Conservation (phyloP, 306 rosid species). For the Erythrophleum fordii region DNA sequence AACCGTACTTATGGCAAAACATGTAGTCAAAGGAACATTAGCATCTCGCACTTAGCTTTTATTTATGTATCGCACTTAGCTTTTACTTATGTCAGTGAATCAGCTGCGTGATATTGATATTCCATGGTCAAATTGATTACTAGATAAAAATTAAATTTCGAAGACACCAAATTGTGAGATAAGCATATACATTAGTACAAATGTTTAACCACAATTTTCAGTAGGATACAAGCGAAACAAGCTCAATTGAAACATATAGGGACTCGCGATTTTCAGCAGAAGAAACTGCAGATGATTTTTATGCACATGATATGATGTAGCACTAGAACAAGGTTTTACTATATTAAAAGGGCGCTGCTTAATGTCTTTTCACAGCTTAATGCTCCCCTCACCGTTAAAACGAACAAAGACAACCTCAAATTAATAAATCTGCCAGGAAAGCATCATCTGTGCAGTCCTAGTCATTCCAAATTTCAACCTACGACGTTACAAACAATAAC, state of each 20-base stretch:
- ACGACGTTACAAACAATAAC: not conserved
- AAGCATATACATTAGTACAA: no score
- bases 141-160: no score
- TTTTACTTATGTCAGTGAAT: no score
- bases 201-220: no score
- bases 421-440: not conserved
- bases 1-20: no score
- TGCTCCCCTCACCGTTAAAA: not conserved
- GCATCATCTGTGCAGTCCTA: not conserved
- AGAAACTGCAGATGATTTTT: not conserved
- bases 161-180: no score
- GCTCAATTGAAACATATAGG: not conserved
- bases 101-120: no score
- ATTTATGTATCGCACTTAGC: no score
- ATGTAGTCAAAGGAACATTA: no score
- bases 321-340: not conserved
- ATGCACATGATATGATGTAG: not conserved
- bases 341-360: not conserved
- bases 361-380: not conserved
- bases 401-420: not conserved
- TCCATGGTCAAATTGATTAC: no score
- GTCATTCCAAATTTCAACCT: not conserved
- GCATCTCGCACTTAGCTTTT: no score
- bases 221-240: not conserved
- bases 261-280: not conserved